Base-by-base conservation (phyloP, 768 basidiomycete species). In the Collybia mongolica region DNA sequence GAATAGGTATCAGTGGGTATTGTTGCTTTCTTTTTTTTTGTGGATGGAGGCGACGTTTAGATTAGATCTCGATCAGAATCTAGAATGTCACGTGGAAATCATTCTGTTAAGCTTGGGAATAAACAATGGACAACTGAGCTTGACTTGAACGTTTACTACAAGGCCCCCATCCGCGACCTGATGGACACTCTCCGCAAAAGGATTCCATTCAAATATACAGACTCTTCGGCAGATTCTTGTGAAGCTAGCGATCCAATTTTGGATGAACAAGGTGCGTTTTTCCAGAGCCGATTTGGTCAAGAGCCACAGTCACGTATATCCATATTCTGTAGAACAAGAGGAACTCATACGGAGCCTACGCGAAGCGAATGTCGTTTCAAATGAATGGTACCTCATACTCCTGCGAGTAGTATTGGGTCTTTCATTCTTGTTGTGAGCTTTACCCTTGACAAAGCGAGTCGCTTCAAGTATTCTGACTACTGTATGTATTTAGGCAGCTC, bases 301-400 rank as follows among this genome's bases (percentile, higher is more conserved):
- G 35, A 36, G 6, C 42, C 8, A 12, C 36, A 37, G 6, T 37
- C 22, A 22, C 22, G 11, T 39, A 4, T 26, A 4, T 26, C 46
- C 24, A 35, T 12, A 38, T 36, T 6, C 0, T 39, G 2, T 57
- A 87, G 86, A 88, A 60, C 86, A 88, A 60, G 79, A 84, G 40
- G 76, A 78, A 39, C 36, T 84, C 11, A 74, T 88, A 42, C 65
- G 75, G n/a, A 56, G 48, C 4, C 64, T 88, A 35, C 77, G 73
- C 41, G 58, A 57, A n/a, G 66, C 72, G 39, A 79, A 79, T 48
- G 64, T 69, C 0, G 59, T 60, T 6, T 74, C 74, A 1, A 79
- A 76, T 60, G 55, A 60, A 49, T 71, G 67, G 39, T 76, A 77
- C 35, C 62, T 72, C 20, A 40, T 70, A 7, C 63, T 69, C 18